These are phyloP conservation scores for Pyronema omphalodes DNA, from an alignment of 495 filamentous ascomycete species.

Conservation along the genomic window DNA sequence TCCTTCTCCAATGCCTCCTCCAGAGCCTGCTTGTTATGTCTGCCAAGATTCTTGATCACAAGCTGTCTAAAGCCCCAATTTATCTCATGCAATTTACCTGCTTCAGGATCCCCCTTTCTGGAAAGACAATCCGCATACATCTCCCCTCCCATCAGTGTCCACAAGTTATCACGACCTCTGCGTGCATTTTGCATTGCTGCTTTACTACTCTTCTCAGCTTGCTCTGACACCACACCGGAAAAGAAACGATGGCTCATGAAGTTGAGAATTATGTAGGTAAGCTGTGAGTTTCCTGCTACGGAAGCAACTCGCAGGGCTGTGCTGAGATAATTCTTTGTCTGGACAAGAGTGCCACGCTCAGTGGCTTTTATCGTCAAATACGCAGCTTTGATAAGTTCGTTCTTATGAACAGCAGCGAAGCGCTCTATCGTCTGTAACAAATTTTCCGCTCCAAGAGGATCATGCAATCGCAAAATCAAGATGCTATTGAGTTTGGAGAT, in stretches of 20 bases:
- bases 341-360: constrained; percentile 34
- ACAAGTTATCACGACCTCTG: constrained; percentile 56
- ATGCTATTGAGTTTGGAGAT: constrained; percentile 65
- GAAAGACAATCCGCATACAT: constrained; percentile 21
- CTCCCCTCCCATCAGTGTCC: constrained; percentile 33
- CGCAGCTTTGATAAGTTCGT: constrained; percentile 55
- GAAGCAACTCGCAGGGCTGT: constrained; percentile 34
- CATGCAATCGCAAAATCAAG: constrained; percentile 56
- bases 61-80: no score
- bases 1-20: no score
- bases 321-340: constrained; percentile 61
- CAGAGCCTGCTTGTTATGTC: no score
- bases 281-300: constrained; percentile 40
- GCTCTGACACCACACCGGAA: constrained; percentile 64
- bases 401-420: constrained; percentile 47
- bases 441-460: constrained; percentile 31
- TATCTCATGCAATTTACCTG: no score
- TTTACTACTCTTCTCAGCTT: constrained; percentile 71
- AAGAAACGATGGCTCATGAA: constrained; percentile 80
- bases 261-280: constrained; percentile 61
- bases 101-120: constrained; percentile 12
- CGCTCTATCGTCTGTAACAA: constrained; percentile 48
- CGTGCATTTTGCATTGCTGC: constrained; percentile 58
- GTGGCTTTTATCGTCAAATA: constrained; percentile 62
- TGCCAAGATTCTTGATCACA: no score